Evolutionary conservation across 2,329 filamentous ascomycete species (phyloP), one percentile per base, ranked within the genome.

Genomic region (Penicillium sp.): DNA sequence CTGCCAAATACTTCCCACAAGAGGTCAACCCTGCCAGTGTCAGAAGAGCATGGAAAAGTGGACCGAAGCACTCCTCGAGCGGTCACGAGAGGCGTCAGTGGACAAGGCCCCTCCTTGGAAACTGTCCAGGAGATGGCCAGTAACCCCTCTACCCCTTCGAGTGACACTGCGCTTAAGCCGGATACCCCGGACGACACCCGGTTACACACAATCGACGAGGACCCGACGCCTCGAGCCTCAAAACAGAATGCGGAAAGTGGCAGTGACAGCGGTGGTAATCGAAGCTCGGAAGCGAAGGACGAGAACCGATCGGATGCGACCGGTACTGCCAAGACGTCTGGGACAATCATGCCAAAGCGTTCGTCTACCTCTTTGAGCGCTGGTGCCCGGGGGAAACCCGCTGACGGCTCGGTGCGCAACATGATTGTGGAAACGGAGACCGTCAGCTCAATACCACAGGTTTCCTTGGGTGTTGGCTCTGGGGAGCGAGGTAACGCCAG

Each of bases 381-480:
- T 32, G 68, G 70, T 39, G 70, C 74, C 40, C 87, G 89, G 59
- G 75, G 79, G 21, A 87, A 90, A 61, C 72, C 79, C 18, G 62
- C 76, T 36, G 87, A 94, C 60, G 83, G 81, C n/a, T 84, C 86
- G 23, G 78, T 83, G 41, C 82, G 85, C 59, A 93, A 87, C 56
- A 96, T 98, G 89, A 97, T 88, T 7, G 91, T 97, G 10, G 93
- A 98, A 70, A 96, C 93, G 0, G 93, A 98, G 67, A 94, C 90
- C 1, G 93, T 98, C 25, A 85, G 81, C 29, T 94, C 90, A 3
- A 86, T 96, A 39, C 88, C 90, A 8, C 90, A 94, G 59, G 79
- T 90, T 18, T 81, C 84, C 7, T 74, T 95, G 18, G 82, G 84
- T 21, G 79, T 79, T 25, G 75, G 67, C 17, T 66, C 72, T 23